phyloP scores from a whole-genome alignment of 176 grass and related monocot species.

The Echinochloa phyllopogon region DNA sequence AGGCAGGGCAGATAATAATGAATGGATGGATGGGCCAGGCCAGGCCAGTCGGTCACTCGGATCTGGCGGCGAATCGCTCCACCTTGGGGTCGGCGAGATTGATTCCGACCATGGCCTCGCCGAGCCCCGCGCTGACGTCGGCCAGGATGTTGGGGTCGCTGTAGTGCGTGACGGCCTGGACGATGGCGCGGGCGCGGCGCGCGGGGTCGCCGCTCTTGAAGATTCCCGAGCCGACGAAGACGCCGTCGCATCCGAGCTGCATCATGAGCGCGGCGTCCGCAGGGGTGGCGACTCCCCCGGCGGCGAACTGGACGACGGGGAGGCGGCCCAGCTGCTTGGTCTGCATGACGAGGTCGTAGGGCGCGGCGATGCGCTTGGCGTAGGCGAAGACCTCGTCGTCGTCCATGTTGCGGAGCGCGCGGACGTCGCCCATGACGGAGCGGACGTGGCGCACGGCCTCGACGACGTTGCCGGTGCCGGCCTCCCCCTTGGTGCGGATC shows the following conservation, averaged over 20 bases:
- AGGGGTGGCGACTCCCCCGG: constrained; percentile 58
- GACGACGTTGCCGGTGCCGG: constrained; percentile 74
- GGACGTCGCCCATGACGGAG: constrained; percentile 69
- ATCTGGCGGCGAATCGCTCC: constrained; percentile 68
- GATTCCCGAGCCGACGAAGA: constrained; percentile 80
- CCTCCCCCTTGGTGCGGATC: constrained; percentile 92
- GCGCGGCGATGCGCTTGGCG: constrained; percentile 63
- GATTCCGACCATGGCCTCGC: constrained; percentile 83
- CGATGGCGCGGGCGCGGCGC: constrained; percentile 63
- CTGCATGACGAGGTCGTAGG: constrained; percentile 73
- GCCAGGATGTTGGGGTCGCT: constrained; percentile 67
- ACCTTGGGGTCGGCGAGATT: constrained; percentile 61
- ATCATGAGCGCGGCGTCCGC: constrained; percentile 77
- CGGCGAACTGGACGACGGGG: constrained; percentile 77
- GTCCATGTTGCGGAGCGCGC: constrained; percentile 73
- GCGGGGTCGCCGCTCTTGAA: constrained; percentile 81
- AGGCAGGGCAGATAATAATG: no score
- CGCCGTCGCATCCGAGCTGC: constrained; percentile 75
- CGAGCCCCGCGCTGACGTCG: constrained; percentile 65
- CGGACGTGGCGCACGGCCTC: constrained; percentile 77
- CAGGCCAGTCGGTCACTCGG: constrained; percentile 54
- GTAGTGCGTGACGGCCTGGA: constrained; percentile 75
- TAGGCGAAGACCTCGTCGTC: constrained; percentile 82
- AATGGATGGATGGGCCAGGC: no score
- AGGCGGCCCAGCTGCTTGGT: constrained; percentile 71